Evolutionary conservation across 1,284 basidiomycete genomes (phyloP).

Genomic region (Trichosporon coremiiforme): DNA sequence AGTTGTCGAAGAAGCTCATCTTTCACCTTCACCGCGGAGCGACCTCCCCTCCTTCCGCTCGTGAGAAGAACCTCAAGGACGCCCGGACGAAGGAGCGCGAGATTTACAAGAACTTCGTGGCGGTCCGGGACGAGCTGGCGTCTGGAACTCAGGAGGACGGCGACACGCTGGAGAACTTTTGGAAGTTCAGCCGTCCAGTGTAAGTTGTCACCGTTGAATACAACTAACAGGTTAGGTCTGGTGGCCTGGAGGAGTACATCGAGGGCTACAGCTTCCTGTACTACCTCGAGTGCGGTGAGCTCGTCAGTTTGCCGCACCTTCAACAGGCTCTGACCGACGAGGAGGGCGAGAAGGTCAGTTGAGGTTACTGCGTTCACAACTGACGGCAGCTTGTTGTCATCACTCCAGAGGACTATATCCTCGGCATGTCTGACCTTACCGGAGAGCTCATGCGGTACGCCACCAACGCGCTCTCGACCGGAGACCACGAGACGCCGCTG

Average conservation of each 20-base stretch:
- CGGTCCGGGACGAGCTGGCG: constrained; percentile 66
- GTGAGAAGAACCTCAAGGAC: constrained; percentile 55
- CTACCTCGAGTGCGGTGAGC: constrained; percentile 71
- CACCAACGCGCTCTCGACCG: constrained; percentile 69
- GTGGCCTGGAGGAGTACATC: constrained; percentile 83
- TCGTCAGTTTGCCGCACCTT: constrained; percentile 72
- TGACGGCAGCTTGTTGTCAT: constrained; percentile 60
- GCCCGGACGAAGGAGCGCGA: constrained; percentile 71
- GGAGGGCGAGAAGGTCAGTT: constrained; percentile 24
- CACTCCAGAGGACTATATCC: constrained; percentile 83
- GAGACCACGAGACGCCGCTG: constrained; percentile 69
- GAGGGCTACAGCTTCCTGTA: constrained; percentile 88
- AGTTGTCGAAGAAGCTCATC: constrained; percentile 90
- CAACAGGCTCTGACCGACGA: constrained; percentile 65
- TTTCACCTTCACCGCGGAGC: constrained; percentile 83
- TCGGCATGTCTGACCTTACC: constrained; percentile 90
- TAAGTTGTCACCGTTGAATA: constrained; percentile 58
- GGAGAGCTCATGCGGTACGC: constrained; percentile 96
- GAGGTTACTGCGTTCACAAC: not conserved
- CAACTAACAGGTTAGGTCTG: constrained; percentile 41
- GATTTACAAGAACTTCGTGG: constrained; percentile 68
- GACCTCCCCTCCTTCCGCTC: constrained; percentile 49
- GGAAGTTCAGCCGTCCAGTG: constrained; percentile 75
- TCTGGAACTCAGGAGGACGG: constrained; percentile 56
- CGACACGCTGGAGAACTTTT: constrained; percentile 61